Evolutionary conservation across 495 filamentous ascomycete species (phyloP).

Genomic region (Xylaria acuta): DNA sequence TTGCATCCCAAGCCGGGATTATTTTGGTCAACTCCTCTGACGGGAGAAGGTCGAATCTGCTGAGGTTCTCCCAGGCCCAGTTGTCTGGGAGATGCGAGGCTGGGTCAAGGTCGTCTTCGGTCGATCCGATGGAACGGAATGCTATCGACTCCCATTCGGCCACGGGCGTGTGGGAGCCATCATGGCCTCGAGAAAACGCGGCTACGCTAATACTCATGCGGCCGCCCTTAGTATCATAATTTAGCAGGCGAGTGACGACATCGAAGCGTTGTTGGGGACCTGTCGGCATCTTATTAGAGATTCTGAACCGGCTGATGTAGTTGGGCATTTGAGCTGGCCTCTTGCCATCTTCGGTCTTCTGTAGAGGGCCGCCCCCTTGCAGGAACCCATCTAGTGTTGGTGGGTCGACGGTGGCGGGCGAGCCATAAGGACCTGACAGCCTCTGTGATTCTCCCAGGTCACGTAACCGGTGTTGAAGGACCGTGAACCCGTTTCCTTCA

Average conservation of each 20-base stretch:
- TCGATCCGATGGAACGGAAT: slow-evolving; percentile 15
- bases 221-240: slow-evolving; percentile 13
- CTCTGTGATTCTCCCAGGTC: slow-evolving; percentile 7
- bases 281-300: slow-evolving; percentile 19
- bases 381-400: slow-evolving; percentile 18
- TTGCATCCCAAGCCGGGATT: neutral
- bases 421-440: slow-evolving; percentile 4
- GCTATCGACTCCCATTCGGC: slow-evolving; percentile 23
- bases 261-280: slow-evolving; percentile 12
- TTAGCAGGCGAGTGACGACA: slow-evolving; percentile 21
- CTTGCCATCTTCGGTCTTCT: slow-evolving; percentile 14
- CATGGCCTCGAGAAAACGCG: slow-evolving; percentile 6
- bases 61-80: slow-evolving; percentile 16
- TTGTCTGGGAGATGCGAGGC: slow-evolving; percentile 20
- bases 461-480: slow-evolving; percentile 14
- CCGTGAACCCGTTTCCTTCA: slow-evolving; percentile 14
- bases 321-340: slow-evolving; percentile 23
- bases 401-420: slow-evolving; percentile 19
- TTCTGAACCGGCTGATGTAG: slow-evolving; percentile 19
- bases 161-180: slow-evolving; percentile 1
- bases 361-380: slow-evolving; percentile 18
- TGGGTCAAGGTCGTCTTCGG: slow-evolving; percentile 12
- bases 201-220: slow-evolving; percentile 17
- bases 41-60: slow-evolving; percentile 16
- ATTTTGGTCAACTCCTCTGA: neutral